Evolutionary conservation across 768 basidiomycete genomes (phyloP).

Genomic region (Obba rivulosa): DNA sequence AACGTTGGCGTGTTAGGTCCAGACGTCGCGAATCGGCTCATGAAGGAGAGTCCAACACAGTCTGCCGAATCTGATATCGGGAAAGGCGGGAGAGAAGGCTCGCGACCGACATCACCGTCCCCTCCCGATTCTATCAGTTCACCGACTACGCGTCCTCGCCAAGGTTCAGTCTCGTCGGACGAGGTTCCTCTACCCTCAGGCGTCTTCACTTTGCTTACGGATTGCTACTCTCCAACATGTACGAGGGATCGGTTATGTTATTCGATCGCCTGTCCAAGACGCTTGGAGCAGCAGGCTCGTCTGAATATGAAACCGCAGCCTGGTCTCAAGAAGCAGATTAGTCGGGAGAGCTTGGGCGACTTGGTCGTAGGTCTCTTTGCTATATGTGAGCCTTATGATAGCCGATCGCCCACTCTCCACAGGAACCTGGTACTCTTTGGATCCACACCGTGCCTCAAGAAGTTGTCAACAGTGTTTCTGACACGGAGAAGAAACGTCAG

Average conservation of each 20-base stretch:
- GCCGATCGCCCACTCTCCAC: constrained; percentile 18
- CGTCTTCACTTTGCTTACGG: constrained; percentile 93
- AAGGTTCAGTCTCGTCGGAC: constrained; percentile 44
- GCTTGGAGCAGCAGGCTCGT: constrained; percentile 90
- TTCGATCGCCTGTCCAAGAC: constrained; percentile 90
- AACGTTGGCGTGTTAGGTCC: constrained; percentile 20
- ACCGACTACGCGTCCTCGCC: constrained; percentile 28
- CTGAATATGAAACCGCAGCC: constrained; percentile 93
- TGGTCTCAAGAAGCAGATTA: constrained; percentile 80
- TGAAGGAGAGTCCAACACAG: constrained; percentile 24
- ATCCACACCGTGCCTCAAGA: constrained; percentile 95
- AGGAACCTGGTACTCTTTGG: constrained; percentile 87
- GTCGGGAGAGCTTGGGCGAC: constrained; percentile 77
- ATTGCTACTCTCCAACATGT: constrained; percentile 98
- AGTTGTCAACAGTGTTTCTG: constrained; percentile 87
- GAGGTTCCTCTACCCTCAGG: constrained; percentile 80
- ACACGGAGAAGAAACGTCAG: constrained; percentile 91
- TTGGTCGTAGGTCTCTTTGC: constrained; percentile 46
- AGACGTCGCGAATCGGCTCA: constrained; percentile 11
- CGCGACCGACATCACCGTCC: constrained; percentile 17
- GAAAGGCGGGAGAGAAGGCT: constrained; percentile 17
- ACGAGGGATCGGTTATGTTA: constrained; percentile 93
- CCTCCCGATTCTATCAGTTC: constrained; percentile 21
- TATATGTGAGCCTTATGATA: constrained; percentile 16
- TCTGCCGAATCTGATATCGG: constrained; percentile 25